A percentile compares a stretch with the other conserved stretches of the same genome.
Evolutionary conservation across 768 basidiomycete species (phyloP).

Genomic region (Austroboletus eburneus): DNA sequence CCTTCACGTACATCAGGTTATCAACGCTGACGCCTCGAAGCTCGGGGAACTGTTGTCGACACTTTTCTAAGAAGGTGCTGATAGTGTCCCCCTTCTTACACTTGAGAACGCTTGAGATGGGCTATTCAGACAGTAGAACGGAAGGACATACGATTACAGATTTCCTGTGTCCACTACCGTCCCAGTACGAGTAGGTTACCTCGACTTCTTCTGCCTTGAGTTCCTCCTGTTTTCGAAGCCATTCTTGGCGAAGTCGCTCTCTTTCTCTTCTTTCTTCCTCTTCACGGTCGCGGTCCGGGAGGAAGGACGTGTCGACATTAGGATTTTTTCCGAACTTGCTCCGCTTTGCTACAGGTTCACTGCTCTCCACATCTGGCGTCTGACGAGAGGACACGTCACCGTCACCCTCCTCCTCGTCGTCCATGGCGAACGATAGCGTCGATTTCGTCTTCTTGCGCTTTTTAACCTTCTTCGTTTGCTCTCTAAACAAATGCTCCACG

Average conservation of each 20-base stretch:
- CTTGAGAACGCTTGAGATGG: constrained; percentile 36
- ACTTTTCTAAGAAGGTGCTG: constrained; percentile 85
- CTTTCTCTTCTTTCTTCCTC: constrained; percentile 86
- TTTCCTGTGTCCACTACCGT: constrained; percentile 95
- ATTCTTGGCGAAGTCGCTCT: constrained; percentile 85
- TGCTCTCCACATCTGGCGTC: constrained; percentile 34
- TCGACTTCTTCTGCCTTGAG: constrained; percentile 77
- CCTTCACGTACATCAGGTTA: constrained; percentile 99
- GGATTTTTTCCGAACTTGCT: constrained; percentile 92
- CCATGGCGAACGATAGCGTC: constrained; percentile 87
- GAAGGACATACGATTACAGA: constrained; percentile 67
- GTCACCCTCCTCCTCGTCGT: constrained; percentile 68
- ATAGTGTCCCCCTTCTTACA: constrained; percentile 97
- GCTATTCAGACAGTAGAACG: background rate
- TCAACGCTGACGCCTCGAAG: constrained; percentile 86
- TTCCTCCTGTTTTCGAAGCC: constrained; percentile 70
- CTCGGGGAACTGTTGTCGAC: constrained; percentile 89
- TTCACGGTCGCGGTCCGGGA: constrained; percentile 97
- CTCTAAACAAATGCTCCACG: constrained; percentile 85
- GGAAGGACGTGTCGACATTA: constrained; percentile 93
- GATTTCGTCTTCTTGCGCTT: constrained; percentile 92
- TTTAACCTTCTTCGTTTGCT: constrained; percentile 80
- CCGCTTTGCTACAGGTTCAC: constrained; percentile 57
- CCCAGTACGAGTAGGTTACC: constrained; percentile 96
- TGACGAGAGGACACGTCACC: constrained; percentile 38